Evolutionary conservation across 2,329 filamentous ascomycete species (phyloP).

Genomic region (Nothophaeocryptopus gaeumannii): DNA sequence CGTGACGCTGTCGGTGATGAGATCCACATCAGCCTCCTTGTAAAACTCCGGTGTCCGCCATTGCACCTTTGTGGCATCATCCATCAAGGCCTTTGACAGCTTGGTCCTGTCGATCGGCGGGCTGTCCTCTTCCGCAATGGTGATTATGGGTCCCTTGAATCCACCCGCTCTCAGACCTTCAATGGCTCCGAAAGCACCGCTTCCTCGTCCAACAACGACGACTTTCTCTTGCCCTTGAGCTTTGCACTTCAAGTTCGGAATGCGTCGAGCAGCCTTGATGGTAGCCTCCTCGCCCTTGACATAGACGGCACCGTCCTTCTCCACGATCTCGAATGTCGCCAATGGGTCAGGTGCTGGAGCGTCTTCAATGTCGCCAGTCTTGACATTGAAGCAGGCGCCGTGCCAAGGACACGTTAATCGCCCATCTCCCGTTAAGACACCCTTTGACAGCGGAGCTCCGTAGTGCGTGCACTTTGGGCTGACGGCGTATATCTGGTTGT

Average conservation of each 20-base stretch:
- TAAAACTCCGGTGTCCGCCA: constrained; percentile 78
- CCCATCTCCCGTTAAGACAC: constrained; percentile 77
- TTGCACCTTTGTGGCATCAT: constrained; percentile 74
- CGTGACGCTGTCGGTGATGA: constrained; percentile 58
- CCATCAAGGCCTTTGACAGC: constrained; percentile 86
- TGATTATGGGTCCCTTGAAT: constrained; percentile 74
- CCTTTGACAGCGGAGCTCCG: constrained; percentile 82
- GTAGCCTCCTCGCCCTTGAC: constrained; percentile 74
- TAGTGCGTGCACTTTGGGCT: constrained; percentile 87
- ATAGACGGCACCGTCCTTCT: constrained; percentile 81
- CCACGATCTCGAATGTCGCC: constrained; percentile 73
- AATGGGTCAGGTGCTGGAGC: constrained; percentile 87
- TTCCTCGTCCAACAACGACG: constrained; percentile 83
- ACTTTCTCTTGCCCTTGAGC: constrained; percentile 61
- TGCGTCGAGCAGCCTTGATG: constrained; percentile 73
- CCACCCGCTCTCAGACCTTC: constrained; percentile 80
- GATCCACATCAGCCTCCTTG: constrained; percentile 57
- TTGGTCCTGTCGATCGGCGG: constrained; percentile 87
- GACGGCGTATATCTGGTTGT: constrained; percentile 72
- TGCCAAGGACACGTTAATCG: constrained; percentile 94
- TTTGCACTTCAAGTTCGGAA: constrained; percentile 70
- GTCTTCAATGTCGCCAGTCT: constrained; percentile 90
- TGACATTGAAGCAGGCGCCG: constrained; percentile 90
- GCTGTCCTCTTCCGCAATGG: constrained; percentile 78
- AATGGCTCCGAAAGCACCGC: constrained; percentile 75